Evolutionary conservation across 2,329 filamentous ascomycete genomes (phyloP).

Genomic region (Cercospora sojina): DNA sequence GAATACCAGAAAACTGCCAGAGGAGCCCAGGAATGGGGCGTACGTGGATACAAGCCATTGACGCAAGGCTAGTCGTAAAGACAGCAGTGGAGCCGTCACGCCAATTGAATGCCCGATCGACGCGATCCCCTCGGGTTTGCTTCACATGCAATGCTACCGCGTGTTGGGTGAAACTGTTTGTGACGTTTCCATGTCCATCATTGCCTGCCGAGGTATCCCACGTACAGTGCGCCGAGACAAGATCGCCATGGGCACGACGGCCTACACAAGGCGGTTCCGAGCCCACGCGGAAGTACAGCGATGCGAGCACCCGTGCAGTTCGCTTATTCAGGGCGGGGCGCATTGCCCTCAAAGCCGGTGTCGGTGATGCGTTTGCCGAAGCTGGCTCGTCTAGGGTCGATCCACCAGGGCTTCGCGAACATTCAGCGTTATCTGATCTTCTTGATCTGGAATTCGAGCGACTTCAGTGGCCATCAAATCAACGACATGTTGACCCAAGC

Average conservation of each 20-base stretch:
- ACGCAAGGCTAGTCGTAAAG: not conserved
- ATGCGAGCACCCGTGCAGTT: not conserved
- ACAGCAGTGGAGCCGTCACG: not conserved
- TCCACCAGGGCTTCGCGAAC: not conserved
- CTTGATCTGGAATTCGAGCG: slow-evolving; percentile 1
- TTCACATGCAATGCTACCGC: not conserved
- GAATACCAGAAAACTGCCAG: not conserved
- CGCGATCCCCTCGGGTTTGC: not conserved
- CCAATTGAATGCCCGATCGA: not conserved
- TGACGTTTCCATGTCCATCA: not conserved
- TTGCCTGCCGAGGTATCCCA: not conserved
- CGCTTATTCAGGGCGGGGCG: not conserved
- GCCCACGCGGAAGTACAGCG: not conserved
- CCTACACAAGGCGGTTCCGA: not conserved
- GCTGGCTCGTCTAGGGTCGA: not conserved
- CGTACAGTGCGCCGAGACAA: not conserved
- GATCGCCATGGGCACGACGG: not conserved
- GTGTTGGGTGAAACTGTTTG: not conserved
- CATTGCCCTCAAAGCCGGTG: slow-evolving; percentile 1
- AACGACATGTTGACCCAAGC: slow-evolving; percentile 6
- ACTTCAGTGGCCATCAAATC: slow-evolving; percentile 13
- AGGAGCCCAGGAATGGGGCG: not conserved
- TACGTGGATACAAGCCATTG: not conserved
- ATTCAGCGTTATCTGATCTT: slow-evolving; percentile 15
- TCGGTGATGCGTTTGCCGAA: slow-evolving; percentile 3